phyloP scores from a whole-genome alignment of 768 basidiomycete species.

The Leccinellum luteum region DNA sequence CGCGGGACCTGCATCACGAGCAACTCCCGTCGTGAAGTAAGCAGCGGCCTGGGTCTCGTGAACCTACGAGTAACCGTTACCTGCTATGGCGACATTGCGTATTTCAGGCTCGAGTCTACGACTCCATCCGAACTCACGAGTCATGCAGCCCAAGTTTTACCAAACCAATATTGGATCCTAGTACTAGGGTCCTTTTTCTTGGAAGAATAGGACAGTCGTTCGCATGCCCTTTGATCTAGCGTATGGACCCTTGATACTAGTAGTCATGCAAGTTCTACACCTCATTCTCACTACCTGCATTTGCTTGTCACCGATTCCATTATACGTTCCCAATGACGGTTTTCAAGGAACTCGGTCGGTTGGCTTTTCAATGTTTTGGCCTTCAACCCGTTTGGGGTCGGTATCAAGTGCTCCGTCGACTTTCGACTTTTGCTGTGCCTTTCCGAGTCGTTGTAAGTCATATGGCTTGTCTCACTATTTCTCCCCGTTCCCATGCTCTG shows the following conservation, averaged over 20 bases:
- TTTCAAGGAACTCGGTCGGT: not conserved
- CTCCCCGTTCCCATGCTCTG: not conserved
- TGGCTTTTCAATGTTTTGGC: no score
- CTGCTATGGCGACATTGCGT: not conserved
- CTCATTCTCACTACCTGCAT: not conserved
- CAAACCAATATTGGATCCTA: not conserved
- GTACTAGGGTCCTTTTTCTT: no score
- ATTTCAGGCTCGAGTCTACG: not conserved
- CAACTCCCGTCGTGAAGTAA: not conserved
- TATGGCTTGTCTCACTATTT: not conserved
- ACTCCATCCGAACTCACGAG: not conserved
- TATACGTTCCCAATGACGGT: not conserved
- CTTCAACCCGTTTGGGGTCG: not conserved
- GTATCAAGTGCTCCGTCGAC: not conserved
- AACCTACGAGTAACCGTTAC: not conserved
- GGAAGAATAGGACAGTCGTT: not conserved
- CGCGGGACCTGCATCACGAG: not conserved
- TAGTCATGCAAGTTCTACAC: not conserved
- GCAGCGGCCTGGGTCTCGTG: not conserved
- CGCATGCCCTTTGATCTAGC: not conserved
- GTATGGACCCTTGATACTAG: not conserved
- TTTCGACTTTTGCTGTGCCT: no score
- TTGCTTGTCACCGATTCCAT: not conserved
- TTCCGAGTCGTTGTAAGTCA: not conserved
- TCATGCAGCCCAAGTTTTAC: not conserved